These are phyloP conservation scores for Colletotrichum sidae DNA, from an alignment of 2,329 filamentous ascomycete species.

Conservation along the genomic window DNA sequence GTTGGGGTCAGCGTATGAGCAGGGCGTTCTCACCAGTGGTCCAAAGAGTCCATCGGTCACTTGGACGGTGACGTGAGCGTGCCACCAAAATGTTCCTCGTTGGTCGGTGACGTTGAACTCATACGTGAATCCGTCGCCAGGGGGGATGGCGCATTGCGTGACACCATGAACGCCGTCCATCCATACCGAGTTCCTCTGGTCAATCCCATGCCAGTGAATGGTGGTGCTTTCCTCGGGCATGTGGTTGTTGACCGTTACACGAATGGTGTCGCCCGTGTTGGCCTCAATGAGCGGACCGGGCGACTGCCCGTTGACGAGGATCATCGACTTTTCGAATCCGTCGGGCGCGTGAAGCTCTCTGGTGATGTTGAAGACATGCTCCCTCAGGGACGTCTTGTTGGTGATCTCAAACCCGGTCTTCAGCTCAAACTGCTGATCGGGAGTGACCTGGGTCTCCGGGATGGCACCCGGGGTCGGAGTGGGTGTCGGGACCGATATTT, in stretches of 20 bases:
- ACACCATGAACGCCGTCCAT: slow-evolving; percentile 76
- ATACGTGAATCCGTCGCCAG: slow-evolving; percentile 64
- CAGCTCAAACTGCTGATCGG: slow-evolving; percentile 27
- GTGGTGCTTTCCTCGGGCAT: slow-evolving; percentile 57
- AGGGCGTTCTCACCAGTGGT: slow-evolving; percentile 26
- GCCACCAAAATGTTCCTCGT: slow-evolving; percentile 73
- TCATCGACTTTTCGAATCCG: slow-evolving; percentile 62
- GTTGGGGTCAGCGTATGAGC: neutral
- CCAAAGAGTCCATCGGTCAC: slow-evolving; percentile 38
- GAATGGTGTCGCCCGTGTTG: slow-evolving; percentile 55
- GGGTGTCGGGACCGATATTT: neutral
- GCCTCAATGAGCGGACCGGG: slow-evolving; percentile 73
- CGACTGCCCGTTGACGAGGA: slow-evolving; percentile 74
- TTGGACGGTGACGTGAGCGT: slow-evolving; percentile 58
- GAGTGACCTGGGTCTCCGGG: slow-evolving; percentile 20
- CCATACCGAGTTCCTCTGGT: slow-evolving; percentile 70
- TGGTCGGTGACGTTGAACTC: slow-evolving; percentile 70
- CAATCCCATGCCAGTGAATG: slow-evolving; percentile 77
- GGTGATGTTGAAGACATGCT: slow-evolving; percentile 65
- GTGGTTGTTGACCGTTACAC: slow-evolving; percentile 53
- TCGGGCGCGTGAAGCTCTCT: slow-evolving; percentile 64
- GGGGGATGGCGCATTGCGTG: slow-evolving; percentile 69
- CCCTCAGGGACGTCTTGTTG: slow-evolving; percentile 49
- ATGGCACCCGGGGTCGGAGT: neutral
- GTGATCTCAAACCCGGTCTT: slow-evolving; percentile 24